Evolutionary conservation across 257 asterid genomes (phyloP).

Genomic region (Primulina huaijiensis): DNA sequence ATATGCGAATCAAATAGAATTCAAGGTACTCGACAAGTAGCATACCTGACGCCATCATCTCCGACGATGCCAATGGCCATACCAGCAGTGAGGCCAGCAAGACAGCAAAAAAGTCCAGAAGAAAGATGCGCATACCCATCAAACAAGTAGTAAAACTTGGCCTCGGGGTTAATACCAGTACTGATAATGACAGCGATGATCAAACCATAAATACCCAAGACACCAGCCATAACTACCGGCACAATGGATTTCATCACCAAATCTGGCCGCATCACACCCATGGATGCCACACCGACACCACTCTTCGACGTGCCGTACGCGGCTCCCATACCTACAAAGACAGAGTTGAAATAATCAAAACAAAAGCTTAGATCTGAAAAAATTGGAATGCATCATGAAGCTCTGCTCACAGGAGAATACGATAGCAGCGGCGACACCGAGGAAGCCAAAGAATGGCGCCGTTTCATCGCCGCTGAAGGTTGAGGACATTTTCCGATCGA

Average conservation of each 20-base stretch:
- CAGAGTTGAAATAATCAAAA: not conserved
- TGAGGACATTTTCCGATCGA: slow-evolving; percentile 40
- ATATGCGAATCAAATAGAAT: not conserved
- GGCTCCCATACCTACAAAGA: slow-evolving; percentile 65
- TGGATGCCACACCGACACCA: slow-evolving; percentile 82
- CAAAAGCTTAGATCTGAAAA: slow-evolving; percentile 35
- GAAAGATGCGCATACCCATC: slow-evolving; percentile 72
- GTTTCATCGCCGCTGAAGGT: slow-evolving; percentile 73
- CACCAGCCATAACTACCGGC: slow-evolving; percentile 87
- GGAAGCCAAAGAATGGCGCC: slow-evolving; percentile 81
- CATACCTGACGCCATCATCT: slow-evolving; percentile 45
- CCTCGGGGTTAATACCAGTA: slow-evolving; percentile 70
- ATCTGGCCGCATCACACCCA: slow-evolving; percentile 83
- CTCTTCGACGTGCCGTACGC: slow-evolving; percentile 75
- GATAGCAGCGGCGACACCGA: slow-evolving; percentile 74
- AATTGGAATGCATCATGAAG: not conserved
- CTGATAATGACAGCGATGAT: slow-evolving; percentile 75
- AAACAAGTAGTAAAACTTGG: slow-evolving; percentile 59
- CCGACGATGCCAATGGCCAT: slow-evolving; percentile 80
- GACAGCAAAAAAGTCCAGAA: slow-evolving; percentile 69
- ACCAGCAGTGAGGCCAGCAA: slow-evolving; percentile 79
- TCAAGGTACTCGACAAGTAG: not conserved
- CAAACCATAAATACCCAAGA: slow-evolving; percentile 68
- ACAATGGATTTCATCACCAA: slow-evolving; percentile 78
- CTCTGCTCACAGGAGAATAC: slow-evolving; percentile 62